phyloP scores from a whole-genome alignment of 257 asterid genomes.

The Solanum chiquidenum region DNA sequence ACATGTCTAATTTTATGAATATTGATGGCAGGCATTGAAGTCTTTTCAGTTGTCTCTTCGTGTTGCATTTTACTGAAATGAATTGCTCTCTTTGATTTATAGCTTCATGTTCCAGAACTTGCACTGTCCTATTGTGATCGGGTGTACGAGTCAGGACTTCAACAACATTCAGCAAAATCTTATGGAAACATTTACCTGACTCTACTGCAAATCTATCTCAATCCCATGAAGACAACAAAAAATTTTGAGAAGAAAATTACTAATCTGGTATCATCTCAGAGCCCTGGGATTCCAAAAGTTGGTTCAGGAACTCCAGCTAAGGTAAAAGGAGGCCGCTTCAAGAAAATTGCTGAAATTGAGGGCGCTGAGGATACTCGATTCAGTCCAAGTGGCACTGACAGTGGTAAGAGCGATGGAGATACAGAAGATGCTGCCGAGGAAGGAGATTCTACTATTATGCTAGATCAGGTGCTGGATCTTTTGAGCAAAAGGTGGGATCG shows the following conservation, averaged over 20 bases:
- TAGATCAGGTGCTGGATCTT: conserved; percentile 86
- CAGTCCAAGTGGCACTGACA: conserved; percentile 77
- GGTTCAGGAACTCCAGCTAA: conserved; percentile 34
- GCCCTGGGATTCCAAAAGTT: conserved; percentile 39
- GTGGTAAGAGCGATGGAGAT: conserved; percentile 91
- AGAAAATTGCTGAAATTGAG: conserved; percentile 83
- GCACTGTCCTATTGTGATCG: conserved; percentile 91
- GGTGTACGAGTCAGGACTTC: conserved; percentile 56
- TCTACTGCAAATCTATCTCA: conserved; percentile 83
- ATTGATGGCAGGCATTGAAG: neutral
- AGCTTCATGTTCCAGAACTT: conserved; percentile 92
- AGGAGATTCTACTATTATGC: conserved; percentile 69
- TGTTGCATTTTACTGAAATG: neutral
- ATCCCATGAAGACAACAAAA: conserved; percentile 73
- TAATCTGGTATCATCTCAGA: conserved; percentile 44
- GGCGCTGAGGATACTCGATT: conserved; percentile 73
- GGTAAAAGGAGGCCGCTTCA: conserved; percentile 38
- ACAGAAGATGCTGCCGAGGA: conserved; percentile 61
- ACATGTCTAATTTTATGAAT: neutral
- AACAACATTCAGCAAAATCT: conserved; percentile 58
- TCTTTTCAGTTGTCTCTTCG: neutral
- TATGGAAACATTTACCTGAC: conserved; percentile 74
- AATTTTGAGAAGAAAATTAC: conserved; percentile 63
- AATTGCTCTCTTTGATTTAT: conserved; percentile 7
- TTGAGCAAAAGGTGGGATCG: conserved; percentile 93